Evolutionary conservation across 1,284 basidiomycete species (phyloP).

Genomic region (Ustilago crameri): DNA sequence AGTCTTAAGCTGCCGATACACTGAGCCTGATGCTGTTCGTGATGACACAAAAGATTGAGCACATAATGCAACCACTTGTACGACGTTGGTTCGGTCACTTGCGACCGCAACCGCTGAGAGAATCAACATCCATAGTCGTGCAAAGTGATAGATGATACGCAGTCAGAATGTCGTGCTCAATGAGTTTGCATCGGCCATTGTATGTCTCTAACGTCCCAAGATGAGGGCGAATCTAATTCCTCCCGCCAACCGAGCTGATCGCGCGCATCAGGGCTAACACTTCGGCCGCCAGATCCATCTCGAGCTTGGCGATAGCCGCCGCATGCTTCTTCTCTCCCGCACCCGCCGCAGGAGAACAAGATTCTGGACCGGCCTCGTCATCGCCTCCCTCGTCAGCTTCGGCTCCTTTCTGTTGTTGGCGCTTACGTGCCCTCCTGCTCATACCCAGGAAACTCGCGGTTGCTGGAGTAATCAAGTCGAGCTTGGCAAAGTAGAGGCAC

Average conservation of each 20-base stretch:
- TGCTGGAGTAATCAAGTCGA: conserved; percentile 29
- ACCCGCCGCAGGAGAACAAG: not conserved
- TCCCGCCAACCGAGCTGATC: conserved; percentile 32
- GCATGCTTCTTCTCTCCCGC: conserved; percentile 3
- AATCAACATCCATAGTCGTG: no score
- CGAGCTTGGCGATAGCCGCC: conserved; percentile 22
- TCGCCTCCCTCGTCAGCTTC: conserved; percentile 1
- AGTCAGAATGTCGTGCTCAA: no score
- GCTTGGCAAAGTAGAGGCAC: conserved; percentile 40
- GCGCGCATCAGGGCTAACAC: conserved; percentile 34
- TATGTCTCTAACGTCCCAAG: no score
- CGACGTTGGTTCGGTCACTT: no score
- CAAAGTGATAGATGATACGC: no score
- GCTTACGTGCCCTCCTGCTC: conserved; percentile 34
- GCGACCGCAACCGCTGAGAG: no score
- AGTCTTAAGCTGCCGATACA: no score
- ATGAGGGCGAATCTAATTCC: no score
- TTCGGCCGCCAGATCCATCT: conserved; percentile 20
- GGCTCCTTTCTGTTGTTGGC: conserved; percentile 5
- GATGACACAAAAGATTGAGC: no score
- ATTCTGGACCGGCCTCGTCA: not conserved
- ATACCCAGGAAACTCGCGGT: conserved; percentile 18
- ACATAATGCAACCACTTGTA: no score
- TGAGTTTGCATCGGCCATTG: no score
- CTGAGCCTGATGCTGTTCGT: no score